Base-by-base conservation (phyloP, 306 rosid genomes). In the Canavalia gladiata region DNA sequence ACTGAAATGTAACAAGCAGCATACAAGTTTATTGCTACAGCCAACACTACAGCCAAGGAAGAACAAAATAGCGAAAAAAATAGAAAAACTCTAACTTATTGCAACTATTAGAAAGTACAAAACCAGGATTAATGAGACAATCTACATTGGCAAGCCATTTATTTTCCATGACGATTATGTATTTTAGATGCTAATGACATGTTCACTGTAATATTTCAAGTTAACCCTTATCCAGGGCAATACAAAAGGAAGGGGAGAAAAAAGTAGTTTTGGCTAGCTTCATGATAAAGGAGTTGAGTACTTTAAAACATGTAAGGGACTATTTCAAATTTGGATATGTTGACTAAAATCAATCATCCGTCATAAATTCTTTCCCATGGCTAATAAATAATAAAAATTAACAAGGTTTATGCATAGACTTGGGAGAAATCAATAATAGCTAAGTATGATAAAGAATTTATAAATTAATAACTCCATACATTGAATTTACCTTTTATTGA, bases 401-500 rank as follows among this genome's bases (percentile, higher is more conserved):
- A 33, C 9, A 5, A n/a, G 64, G 78, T 43, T 7, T 37, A 5
- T 4, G 8, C 7, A 43, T 7, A 43, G 8, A 43, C 7, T 6
- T 45, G 10, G 73, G 57, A 59, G 49, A 64, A 82, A 56, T 54
- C 41, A 45, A 47, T 46, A 35, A 67, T 58, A 39, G 66, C 47
- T 39, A 57, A 69, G 43, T 12, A 33, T 37, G 41, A 37, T 41
- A 33, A 4, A 50, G 58, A 76, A 50, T 68, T 68, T 82, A 66
- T 67, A 47, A 56, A 75, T 58, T 56, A 56, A 75, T 54, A 58
- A 7, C 54, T 30, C 41, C 5, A 47, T 37, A 4, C 7, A 34
- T 10, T 50, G 62, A 11, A 78, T 85, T 69, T 63, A 87, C 97
- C 97, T 91, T 85, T 84, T 85, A 84, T 82, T 93, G 88, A 93